These are phyloP conservation scores for Plasmodium knowlesi DNA, from an alignment of 169 alveolate genomes.

Conservation along the genomic window DNA sequence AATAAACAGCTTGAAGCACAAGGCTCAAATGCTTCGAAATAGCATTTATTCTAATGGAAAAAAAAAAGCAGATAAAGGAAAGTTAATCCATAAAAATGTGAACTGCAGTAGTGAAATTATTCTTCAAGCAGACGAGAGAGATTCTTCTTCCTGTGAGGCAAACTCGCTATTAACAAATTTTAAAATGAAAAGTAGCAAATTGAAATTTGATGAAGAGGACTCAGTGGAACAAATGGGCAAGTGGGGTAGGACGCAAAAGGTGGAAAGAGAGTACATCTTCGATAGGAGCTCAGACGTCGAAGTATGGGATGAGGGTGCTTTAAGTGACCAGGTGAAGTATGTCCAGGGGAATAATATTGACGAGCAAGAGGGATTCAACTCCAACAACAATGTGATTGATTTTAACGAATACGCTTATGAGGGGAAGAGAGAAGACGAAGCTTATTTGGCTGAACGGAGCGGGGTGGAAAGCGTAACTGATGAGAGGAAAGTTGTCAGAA, in stretches of 20 bases:
- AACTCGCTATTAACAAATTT: neutral
- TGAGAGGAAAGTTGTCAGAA: neutral
- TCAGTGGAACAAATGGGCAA: neutral
- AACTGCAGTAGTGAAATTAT: slow-evolving; percentile 14
- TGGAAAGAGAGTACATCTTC: neutral
- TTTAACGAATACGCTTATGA: neutral
- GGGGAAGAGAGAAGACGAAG: slow-evolving; percentile 11
- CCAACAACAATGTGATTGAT: slow-evolving; percentile 11
- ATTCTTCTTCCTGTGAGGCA: neutral
- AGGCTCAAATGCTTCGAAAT: slow-evolving; percentile 18
- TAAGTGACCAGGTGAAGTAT: neutral
- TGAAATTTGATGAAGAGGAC: neutral
- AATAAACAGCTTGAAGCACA: slow-evolving; percentile 16
- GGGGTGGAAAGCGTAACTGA: neutral
- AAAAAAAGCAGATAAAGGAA: neutral
- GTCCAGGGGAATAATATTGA: neutral
- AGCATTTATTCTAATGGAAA: slow-evolving; percentile 15
- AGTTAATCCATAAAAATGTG: neutral
- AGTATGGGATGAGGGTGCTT: slow-evolving; percentile 2
- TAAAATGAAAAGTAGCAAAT: slow-evolving; percentile 8
- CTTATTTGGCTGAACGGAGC: neutral
- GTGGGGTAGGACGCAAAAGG: neutral
- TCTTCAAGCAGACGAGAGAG: neutral
- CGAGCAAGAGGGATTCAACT: neutral
- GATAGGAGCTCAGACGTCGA: slow-evolving; percentile 12